Percentiles rank a stretch among this genome's conserved stretches.
Conservation (phyloP, 2,329 filamentous ascomycete genomes). For the Aureobasidium sp. region DNA sequence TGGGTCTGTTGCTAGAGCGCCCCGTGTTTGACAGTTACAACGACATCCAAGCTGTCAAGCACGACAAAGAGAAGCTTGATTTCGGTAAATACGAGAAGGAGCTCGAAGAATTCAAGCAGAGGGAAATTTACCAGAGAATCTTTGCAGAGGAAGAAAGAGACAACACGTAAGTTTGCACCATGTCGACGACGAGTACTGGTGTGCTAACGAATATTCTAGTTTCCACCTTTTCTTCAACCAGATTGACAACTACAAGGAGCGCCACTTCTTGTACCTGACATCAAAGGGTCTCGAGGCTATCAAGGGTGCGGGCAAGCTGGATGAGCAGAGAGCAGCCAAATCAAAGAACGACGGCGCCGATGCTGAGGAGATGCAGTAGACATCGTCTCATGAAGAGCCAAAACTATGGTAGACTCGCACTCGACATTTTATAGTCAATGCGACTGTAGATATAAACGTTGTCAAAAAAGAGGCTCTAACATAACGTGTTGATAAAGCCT, state of each 20-base stretch:
- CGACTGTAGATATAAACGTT: neutral
- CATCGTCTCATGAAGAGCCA: neutral
- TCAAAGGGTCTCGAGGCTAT: constrained; percentile 42
- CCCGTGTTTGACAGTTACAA: constrained; percentile 93
- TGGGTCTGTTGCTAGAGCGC: constrained; percentile 81
- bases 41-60: constrained; percentile 56
- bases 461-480: neutral
- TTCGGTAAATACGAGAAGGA: constrained; percentile 71
- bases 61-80: constrained; percentile 63
- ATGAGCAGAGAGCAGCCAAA: neutral
- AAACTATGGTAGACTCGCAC: neutral
- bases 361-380: constrained; percentile 9
- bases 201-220: constrained; percentile 20
- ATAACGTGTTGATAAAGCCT: neutral
- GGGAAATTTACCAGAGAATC: constrained; percentile 86
- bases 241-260: constrained; percentile 44
- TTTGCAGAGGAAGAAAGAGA: constrained; percentile 84
- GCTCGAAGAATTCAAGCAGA: constrained; percentile 83
- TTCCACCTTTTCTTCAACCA: constrained; percentile 46
- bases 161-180: constrained; percentile 62
- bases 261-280: constrained; percentile 43
- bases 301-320: constrained; percentile 17
- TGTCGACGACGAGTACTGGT: too few species aligned
- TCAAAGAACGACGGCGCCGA: constrained; percentile 6
- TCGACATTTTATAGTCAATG: neutral